phyloP scores from a whole-genome alignment of 495 filamentous ascomycete genomes.

The Parathielavia hyrcaniae region DNA sequence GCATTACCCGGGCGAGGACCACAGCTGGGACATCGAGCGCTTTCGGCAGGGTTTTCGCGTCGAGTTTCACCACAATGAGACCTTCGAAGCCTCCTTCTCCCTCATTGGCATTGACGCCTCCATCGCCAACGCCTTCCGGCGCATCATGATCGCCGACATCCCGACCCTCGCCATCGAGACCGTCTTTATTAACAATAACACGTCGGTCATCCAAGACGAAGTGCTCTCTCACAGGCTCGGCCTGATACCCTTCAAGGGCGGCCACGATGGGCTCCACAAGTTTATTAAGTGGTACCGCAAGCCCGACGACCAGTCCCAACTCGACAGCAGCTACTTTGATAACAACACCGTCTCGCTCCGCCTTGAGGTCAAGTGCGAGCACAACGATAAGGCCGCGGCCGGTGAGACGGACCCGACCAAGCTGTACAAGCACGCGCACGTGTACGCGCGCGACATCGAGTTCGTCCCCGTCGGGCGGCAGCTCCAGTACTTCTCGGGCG shows the following conservation, averaged over 20 bases:
- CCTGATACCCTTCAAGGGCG: constrained; percentile 79
- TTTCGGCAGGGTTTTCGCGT: constrained; percentile 65
- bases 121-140: constrained; percentile 95
- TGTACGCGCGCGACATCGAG: constrained; percentile 77
- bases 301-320: constrained; percentile 30
- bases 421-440: constrained; percentile 74
- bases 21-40: constrained; percentile 72
- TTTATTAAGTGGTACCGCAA: constrained; percentile 66
- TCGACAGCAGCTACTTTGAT: constrained; percentile 51
- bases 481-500: constrained; percentile 56
- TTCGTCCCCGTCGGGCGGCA: constrained; percentile 74
- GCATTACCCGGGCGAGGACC: constrained; percentile 85
- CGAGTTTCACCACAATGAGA: constrained; percentile 74
- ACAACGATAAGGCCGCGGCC: constrained; percentile 60
- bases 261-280: constrained; percentile 64
- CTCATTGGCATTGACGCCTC: constrained; percentile 85
- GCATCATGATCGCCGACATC: constrained; percentile 92
- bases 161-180: constrained; percentile 88
- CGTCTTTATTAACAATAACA: constrained; percentile 90
- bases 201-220: constrained; percentile 94
- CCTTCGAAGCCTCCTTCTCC: constrained; percentile 74
- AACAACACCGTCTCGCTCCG: constrained; percentile 72
- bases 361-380: constrained; percentile 68
- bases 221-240: constrained; percentile 85
- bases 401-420: constrained; percentile 73